Percentiles rank a stretch among this genome's conserved stretches.
Evolutionary conservation across 2,329 filamentous ascomycete genomes (phyloP).

Genomic region (Cytospora paraplurivora): DNA sequence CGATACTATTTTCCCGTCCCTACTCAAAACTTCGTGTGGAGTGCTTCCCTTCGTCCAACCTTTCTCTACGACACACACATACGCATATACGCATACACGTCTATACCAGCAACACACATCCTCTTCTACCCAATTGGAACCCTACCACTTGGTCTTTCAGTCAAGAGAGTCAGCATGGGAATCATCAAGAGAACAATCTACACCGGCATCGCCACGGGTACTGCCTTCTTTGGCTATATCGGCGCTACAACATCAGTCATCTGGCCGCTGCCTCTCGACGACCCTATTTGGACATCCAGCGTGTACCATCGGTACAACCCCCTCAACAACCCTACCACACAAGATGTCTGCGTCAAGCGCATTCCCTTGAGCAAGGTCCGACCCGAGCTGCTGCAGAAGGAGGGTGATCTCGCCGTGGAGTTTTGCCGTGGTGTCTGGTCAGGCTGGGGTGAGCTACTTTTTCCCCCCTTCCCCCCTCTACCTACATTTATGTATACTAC

Average conservation of each 20-base stretch:
- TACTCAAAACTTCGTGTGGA: too few relatives aligned
- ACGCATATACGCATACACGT: too few relatives aligned
- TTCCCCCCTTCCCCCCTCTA: constrained; percentile 3
- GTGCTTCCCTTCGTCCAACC: too few relatives aligned
- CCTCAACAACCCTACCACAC: constrained; percentile 60
- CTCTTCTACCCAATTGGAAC: neutral
- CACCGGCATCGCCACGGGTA: constrained; percentile 51
- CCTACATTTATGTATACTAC: neutral
- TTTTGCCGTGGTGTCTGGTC: constrained; percentile 71
- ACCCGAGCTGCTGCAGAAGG: constrained; percentile 64
- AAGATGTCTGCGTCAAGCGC: constrained; percentile 65
- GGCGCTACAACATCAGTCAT: constrained; percentile 58
- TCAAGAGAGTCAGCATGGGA: constrained; percentile 47
- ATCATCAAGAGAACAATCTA: constrained; percentile 51
- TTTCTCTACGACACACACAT: too few relatives aligned
- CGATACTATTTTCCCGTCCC: too few relatives aligned
- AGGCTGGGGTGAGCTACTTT: constrained; percentile 56
- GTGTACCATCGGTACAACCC: constrained; percentile 64
- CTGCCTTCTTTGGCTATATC: constrained; percentile 53
- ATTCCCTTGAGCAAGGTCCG: constrained; percentile 65
- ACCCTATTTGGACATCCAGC: constrained; percentile 62
- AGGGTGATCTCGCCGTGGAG: constrained; percentile 59
- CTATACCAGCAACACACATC: too few relatives aligned
- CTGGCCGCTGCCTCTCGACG: constrained; percentile 58
- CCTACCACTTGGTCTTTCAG: neutral